Percentiles rank a stretch among this genome's conserved stretches.
These are phyloP conservation scores for Magnusiomyces paraingens DNA, from an alignment of 1,139 yeast species.

Conservation along the genomic window DNA sequence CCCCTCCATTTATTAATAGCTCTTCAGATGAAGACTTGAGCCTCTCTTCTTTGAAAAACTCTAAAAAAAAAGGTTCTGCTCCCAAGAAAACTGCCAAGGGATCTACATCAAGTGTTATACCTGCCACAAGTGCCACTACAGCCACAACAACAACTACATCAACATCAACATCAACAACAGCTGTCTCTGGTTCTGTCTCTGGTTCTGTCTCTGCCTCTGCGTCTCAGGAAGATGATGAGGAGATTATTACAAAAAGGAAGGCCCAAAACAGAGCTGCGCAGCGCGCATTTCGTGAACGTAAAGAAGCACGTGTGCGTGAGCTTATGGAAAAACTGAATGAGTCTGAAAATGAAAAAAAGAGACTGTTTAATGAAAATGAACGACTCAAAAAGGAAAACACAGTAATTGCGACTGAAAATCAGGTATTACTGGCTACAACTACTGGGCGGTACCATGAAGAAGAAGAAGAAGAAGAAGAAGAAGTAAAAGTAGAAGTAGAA, in stretches of 20 bases:
- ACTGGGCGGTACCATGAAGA: too few relatives aligned
- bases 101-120: conserved; percentile 5
- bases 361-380: conserved; percentile 49
- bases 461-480: too few relatives aligned
- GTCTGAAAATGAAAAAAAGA: conserved; percentile 54
- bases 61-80: too few relatives aligned
- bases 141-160: too few relatives aligned
- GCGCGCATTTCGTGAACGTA: conserved; percentile 80
- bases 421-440: conserved; percentile 37
- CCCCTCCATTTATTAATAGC: conserved; percentile 4
- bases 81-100: conserved; percentile 7
- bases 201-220: not conserved
- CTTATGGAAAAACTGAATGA: conserved; percentile 53
- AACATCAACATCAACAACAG: conserved; percentile 4
- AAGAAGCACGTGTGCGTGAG: conserved; percentile 66
- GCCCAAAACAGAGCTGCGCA: conserved; percentile 90
- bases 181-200: too few relatives aligned
- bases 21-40: conserved; percentile 3
- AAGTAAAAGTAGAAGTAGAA: too few relatives aligned
- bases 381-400: conserved; percentile 48
- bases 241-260: conserved; percentile 51
- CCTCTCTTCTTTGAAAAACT: conserved; percentile 9
- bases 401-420: conserved; percentile 53
- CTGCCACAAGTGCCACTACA: conserved; percentile 14
- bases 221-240: conserved; percentile 37